Base-by-base conservation (phyloP, 2,329 filamentous ascomycete species). In the Neocatenulostroma microsporum region DNA sequence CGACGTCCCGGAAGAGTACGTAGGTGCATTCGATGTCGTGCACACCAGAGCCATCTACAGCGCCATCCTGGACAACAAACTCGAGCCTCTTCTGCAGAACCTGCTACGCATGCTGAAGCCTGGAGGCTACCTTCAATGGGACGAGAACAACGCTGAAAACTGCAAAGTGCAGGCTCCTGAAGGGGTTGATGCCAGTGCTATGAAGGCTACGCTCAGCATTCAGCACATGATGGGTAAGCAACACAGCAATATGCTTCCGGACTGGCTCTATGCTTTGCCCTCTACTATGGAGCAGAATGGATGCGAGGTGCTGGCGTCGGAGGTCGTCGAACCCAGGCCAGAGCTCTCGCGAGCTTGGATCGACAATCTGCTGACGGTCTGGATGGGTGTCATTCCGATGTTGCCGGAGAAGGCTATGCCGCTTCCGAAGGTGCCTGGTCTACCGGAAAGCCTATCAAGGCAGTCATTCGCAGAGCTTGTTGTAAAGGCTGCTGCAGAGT, bases 121-220 rank as follows among this genome's bases (percentile, higher is more conserved):
- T 6, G 42, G 45, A 14, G 42, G 39, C 20, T 41, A 47, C 24
- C 21, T 43, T 5, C 45, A 47, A 34, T 47, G 45, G 45, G 42
- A 44, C 21, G 45, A 47, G 19, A 34, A 21, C 10, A 28, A 45
- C 27, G n/a, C 23, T 17, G 36, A 34, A 10, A 30, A n/a, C 0
- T 19, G 40, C 28, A 20, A 13, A 21, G 30, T 21, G 13, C 35
- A 39, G 40, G 21, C 26, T 13, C 20, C 27, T 3, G 15, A 34
- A 15, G 20, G 14, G 14, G 34, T 30, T 17, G 10, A 14, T 8
- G 23, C 19, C 3, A 19, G 18, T n/a, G 26, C 39, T 11, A 34
- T 34, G 34, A n/a, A 21, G 13, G 30, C 21, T 5, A 20, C 38
- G 11, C 18, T 34, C 8, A 29, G 13, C 13, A 7, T 41, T 13